A percentile compares a stretch with the other conserved stretches of the same genome.
These are phyloP conservation scores for Phylloboletellus chloephorus DNA, from an alignment of 1,284 basidiomycete genomes.

Conservation along the genomic window DNA sequence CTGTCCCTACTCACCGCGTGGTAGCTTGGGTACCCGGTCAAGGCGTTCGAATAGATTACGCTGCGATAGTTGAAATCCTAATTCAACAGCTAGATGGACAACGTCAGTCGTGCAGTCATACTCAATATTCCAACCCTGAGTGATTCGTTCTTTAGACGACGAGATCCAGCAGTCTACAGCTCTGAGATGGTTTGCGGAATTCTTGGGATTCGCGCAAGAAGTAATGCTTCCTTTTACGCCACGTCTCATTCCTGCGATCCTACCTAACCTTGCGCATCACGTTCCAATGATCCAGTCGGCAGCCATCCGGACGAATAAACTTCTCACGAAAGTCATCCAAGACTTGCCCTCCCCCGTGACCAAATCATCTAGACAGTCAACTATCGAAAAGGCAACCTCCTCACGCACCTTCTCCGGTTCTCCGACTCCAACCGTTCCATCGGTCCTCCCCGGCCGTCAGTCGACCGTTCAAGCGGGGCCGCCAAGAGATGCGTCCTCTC, in stretches of 20 bases:
- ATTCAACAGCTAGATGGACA: conserved; percentile 85
- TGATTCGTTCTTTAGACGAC: conserved; percentile 51
- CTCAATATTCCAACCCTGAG: conserved; percentile 5
- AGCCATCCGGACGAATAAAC: conserved; percentile 83
- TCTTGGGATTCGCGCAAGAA: conserved; percentile 82
- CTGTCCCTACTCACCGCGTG: conserved; percentile 22
- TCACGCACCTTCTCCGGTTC: conserved; percentile 39
- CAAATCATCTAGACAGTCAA: conserved; percentile 38
- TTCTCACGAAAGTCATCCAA: conserved; percentile 83
- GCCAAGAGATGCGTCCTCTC: conserved; percentile 39
- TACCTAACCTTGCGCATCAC: conserved; percentile 93
- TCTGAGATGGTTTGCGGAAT: conserved; percentile 89
- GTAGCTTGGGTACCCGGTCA: conserved; percentile 88
- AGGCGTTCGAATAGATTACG: conserved; percentile 88
- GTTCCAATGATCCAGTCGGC: conserved; percentile 84
- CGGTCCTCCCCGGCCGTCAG: conserved; percentile 43
- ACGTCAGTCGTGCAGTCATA: conserved; percentile 50
- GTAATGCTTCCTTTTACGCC: conserved; percentile 95
- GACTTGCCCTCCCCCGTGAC: conserved; percentile 70
- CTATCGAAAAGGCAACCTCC: conserved; percentile 29
- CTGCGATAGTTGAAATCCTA: conserved; percentile 90
- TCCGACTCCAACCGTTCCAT: conserved; percentile 42
- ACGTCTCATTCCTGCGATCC: conserved; percentile 84
- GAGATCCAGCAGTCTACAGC: conserved; percentile 88
- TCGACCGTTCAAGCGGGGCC: conserved; percentile 37